Evolutionary conservation across 768 basidiomycete species (phyloP).

Genomic region (Xerocomellus chrysenteron): DNA sequence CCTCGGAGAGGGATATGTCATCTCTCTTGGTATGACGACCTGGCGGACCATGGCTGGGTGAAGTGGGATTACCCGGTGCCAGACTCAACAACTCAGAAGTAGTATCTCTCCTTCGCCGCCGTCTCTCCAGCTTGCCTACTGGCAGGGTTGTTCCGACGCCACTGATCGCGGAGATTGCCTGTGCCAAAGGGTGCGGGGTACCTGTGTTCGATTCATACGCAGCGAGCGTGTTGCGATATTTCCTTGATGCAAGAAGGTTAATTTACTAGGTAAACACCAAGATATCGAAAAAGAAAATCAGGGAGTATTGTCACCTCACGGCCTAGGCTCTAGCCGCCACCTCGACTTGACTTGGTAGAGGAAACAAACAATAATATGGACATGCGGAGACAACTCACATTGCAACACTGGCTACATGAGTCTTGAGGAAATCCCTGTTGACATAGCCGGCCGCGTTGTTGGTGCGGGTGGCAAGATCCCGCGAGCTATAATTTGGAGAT

Average conservation of each 20-base stretch:
- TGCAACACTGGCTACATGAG: conserved; percentile 14
- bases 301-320: neutral
- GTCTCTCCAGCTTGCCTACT: conserved; percentile 4
- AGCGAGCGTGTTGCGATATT: conserved; percentile 41
- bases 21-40: conserved; percentile 27
- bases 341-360: neutral
- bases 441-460: conserved; percentile 1
- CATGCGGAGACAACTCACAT: conserved; percentile 15
- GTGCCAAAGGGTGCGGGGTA: conserved; percentile 33
- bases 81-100: neutral
- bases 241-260: conserved; percentile 31
- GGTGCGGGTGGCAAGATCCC: neutral
- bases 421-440: conserved; percentile 11
- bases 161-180: conserved; percentile 8
- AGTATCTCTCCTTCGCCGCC: conserved; percentile 3
- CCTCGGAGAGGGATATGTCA: conserved; percentile 36
- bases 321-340: neutral
- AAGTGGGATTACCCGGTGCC: neutral
- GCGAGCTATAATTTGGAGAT: neutral
- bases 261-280: neutral
- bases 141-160: neutral
- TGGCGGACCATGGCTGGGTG: neutral
- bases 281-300: neutral
- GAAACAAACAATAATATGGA: neutral
- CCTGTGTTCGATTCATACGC: conserved; percentile 49